Base-by-base conservation (phyloP, 768 basidiomycete genomes). In the Lentinula edodes region DNA sequence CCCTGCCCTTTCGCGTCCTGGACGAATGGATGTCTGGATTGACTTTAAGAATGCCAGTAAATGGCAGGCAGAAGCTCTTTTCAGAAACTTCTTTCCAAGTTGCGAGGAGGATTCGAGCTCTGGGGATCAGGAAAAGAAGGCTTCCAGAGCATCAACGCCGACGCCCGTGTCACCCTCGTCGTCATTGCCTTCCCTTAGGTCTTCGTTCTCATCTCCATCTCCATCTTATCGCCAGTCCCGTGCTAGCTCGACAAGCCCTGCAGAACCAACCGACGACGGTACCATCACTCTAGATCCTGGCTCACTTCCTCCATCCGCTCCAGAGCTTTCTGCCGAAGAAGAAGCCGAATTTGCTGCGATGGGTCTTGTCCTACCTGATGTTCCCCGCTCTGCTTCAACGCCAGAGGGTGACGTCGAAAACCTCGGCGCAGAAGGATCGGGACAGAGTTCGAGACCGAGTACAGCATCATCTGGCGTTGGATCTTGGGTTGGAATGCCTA, bases 21-120 rank as follows among this genome's bases (percentile, higher is more conserved):
- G 94, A 16, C 88, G 90, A 34, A 91, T 92, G 89, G 94, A 95
- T 68, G 90, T 96, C 7, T 92, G 91, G 87, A 82, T 95, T 51
- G 90, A 93, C 72, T 95, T 95, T 78, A 90, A 87, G 78, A 87
- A 90, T 63, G 89, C 93, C 38, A 88, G 85, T 63, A 87, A 87
- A 65, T 88, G 87, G 83, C 92, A 95, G 70, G 91, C 91, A 0
- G 90, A 93, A 72, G 85, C 85, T 20, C 80, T 94, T 45, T 94
- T 93, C 84, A 83, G 88, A 63, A 93, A 93, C 74, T 94, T 94
- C 76, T 94, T 93, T 87, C 92, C 92, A 0, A 89, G 84, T 15
- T 78, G 83, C 9, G 89, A 90, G 55, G 78, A 75, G 52, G 78
- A 78, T 50, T n/a, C 20, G 23, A 38, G n/a, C 15, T n/a, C 12